These are phyloP conservation scores for Rubroboletus pulcherrimus DNA, from an alignment of 768 basidiomycete species.

Conservation along the genomic window DNA sequence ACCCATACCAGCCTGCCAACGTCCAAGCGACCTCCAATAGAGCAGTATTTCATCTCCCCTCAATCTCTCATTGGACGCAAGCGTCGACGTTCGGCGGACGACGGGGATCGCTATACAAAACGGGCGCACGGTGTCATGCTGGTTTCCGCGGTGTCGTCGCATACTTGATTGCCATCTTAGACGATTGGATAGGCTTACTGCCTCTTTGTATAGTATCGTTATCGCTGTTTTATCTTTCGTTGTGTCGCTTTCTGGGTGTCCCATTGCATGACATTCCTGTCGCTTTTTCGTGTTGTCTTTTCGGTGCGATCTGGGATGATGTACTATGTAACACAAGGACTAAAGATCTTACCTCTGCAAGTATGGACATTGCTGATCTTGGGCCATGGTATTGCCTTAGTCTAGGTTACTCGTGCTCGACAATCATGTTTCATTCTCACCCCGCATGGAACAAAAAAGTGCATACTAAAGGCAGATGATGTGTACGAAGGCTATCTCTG, in stretches of 20 bases:
- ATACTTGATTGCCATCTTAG: conserved; percentile 12
- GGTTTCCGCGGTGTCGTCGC: conserved; percentile 13
- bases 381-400: not conserved
- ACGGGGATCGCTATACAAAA: conserved; percentile 23
- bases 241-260: not conserved
- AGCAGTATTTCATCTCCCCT: conserved; percentile 35
- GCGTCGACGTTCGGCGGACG: conserved; percentile 27
- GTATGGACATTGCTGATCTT: not conserved
- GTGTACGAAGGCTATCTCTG: conserved; percentile 12
- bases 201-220: conserved; percentile 29
- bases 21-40: conserved; percentile 34
- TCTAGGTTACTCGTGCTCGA: not conserved
- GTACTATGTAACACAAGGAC: not conserved
- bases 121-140: conserved; percentile 16
- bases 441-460: conserved; percentile 6
- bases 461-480: not conserved
- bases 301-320: not conserved
- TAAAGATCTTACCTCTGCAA: conserved; percentile 7
- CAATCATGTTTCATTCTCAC: conserved; percentile 5
- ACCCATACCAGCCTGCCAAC: conserved; percentile 16
- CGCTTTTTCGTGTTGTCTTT: not conserved
- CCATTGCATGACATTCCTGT: not conserved
- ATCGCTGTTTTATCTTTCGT: conserved; percentile 15
- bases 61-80: conserved; percentile 20
- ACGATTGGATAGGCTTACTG: conserved; percentile 1